Percentiles rank a stretch among this genome's conserved stretches.
Conservation (phyloP, 305 asterid species). For the Fraxinus albicans region DNA sequence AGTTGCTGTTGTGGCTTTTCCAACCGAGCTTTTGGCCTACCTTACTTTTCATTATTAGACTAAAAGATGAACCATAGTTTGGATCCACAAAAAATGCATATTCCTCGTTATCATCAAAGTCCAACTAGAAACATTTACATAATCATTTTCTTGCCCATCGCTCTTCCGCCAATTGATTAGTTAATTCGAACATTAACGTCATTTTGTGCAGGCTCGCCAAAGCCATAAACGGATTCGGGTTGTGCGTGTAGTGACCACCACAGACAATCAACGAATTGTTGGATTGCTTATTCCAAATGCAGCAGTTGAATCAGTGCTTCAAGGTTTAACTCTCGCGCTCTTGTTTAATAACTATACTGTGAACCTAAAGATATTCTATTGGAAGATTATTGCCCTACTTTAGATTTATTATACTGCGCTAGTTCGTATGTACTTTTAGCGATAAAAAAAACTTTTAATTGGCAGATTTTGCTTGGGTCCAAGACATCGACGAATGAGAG, state of each 20-base stretch:
- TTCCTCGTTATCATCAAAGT: background rate
- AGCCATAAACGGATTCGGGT: slow-evolving; percentile 86
- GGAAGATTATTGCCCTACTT: background rate
- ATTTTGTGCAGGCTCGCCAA: slow-evolving; percentile 62
- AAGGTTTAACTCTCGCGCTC: slow-evolving; percentile 50
- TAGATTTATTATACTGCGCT: background rate
- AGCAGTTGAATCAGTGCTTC: slow-evolving; percentile 91
- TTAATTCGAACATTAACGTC: slow-evolving; percentile 16
- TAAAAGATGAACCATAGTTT: background rate
- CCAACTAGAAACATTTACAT: background rate
- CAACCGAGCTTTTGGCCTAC: background rate
- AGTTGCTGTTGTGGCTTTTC: background rate
- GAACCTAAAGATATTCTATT: background rate
- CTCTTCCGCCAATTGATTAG: slow-evolving; percentile 5
- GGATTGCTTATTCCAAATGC: slow-evolving; percentile 96
- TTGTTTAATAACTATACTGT: background rate
- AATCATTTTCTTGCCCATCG: background rate
- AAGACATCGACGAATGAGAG: slow-evolving; percentile 58
- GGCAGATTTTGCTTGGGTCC: slow-evolving; percentile 90
- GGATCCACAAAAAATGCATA: background rate
- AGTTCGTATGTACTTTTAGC: background rate
- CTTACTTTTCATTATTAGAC: background rate
- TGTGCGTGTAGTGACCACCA: slow-evolving; percentile 84
- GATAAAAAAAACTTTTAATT: background rate
- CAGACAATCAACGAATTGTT: slow-evolving; percentile 75